These are phyloP conservation scores for Naegleria lovaniensis DNA, from an alignment of 208 protist genomes.

Conservation along the genomic window DNA sequence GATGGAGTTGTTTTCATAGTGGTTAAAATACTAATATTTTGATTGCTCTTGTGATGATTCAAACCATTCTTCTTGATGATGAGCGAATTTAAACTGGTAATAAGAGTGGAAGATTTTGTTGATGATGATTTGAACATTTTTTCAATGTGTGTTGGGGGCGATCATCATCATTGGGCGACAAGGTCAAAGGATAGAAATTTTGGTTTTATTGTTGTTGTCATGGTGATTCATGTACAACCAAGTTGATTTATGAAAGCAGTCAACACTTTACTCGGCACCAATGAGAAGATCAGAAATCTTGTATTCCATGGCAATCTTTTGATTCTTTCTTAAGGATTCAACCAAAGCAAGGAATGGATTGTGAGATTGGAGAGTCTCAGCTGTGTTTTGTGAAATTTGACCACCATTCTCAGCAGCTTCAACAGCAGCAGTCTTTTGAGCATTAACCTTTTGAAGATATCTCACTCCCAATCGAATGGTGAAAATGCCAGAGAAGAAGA, in stretches of 20 bases:
- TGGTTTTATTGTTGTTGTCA: too few relatives aligned
- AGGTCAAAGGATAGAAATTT: too few relatives aligned
- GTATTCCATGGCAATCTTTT: not conserved
- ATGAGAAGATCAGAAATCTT: not conserved
- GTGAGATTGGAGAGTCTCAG: not conserved
- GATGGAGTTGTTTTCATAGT: too few relatives aligned
- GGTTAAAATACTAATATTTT: too few relatives aligned
- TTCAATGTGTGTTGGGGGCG: too few relatives aligned
- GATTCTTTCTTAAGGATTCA: not conserved
- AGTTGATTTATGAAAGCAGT: not conserved
- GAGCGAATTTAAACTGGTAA: too few relatives aligned
- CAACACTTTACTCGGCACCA: not conserved
- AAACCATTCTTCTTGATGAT: too few relatives aligned
- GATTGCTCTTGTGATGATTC: too few relatives aligned
- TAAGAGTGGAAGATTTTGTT: too few relatives aligned
- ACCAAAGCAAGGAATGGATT: not conserved
- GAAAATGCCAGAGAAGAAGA: not conserved
- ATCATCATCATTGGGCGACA: too few relatives aligned
- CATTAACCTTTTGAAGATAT: not conserved
- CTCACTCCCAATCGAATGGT: not conserved
- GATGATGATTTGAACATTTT: too few relatives aligned
- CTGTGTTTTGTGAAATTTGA: not conserved
- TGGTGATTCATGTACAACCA: not conserved
- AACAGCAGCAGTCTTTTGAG: not conserved
- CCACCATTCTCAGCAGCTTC: not conserved